Evolutionary conservation across 1,139 yeast species (phyloP).

Genomic region (Zygoascus hellenicus): DNA sequence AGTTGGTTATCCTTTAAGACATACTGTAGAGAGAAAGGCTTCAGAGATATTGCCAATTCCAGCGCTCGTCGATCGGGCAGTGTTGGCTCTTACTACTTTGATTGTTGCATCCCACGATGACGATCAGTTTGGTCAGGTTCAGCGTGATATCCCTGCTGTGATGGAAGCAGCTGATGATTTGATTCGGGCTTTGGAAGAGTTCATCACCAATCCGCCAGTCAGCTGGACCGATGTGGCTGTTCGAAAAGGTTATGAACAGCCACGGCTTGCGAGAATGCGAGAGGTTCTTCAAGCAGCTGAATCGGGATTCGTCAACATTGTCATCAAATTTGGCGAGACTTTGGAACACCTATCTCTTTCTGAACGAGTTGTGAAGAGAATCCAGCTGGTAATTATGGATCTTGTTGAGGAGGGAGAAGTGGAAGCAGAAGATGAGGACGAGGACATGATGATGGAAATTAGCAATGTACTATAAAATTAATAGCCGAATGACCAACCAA

Average conservation of each 20-base stretch:
- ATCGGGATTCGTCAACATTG: constrained; percentile 27
- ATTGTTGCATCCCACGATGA: constrained; percentile 32
- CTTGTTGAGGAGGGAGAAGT: constrained; percentile 1
- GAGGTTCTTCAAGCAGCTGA: constrained; percentile 21
- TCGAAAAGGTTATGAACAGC: constrained; percentile 13
- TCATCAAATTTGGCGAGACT: constrained; percentile 26
- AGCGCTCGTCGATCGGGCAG: constrained; percentile 25
- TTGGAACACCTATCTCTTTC: constrained; percentile 22
- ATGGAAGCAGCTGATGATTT: constrained; percentile 28
- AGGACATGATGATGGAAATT: too few relatives aligned
- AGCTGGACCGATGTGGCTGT: constrained; percentile 33
- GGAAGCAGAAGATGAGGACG: neutral
- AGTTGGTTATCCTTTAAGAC: constrained; percentile 27
- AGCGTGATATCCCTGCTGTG: constrained; percentile 33
- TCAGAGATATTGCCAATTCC: constrained; percentile 27
- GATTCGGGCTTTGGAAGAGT: constrained; percentile 25
- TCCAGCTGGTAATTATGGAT: constrained; percentile 5
- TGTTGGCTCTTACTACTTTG: constrained; percentile 27
- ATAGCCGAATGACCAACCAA: too few relatives aligned
- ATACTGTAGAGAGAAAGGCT: constrained; percentile 30
- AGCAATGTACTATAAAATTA: too few relatives aligned
- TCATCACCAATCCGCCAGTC: constrained; percentile 28
- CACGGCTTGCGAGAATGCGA: constrained; percentile 16
- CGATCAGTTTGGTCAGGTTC: constrained; percentile 38
- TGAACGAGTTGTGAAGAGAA: constrained; percentile 17